phyloP scores from a whole-genome alignment of 2,329 filamentous ascomycete genomes.

The Colletotrichum truncatum region DNA sequence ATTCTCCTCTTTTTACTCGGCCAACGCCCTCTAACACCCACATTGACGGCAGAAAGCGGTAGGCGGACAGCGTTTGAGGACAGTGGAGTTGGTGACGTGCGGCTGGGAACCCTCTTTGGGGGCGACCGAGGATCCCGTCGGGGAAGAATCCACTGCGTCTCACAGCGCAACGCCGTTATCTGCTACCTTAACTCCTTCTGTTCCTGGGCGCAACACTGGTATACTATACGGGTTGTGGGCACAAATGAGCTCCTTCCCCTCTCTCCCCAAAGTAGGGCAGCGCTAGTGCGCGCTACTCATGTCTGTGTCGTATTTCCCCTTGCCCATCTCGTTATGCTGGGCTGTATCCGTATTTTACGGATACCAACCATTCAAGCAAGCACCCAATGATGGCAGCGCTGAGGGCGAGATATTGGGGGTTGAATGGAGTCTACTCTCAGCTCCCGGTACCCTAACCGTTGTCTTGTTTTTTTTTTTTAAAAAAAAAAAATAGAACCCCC shows the following conservation, averaged over 20 bases:
- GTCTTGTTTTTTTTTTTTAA: no score
- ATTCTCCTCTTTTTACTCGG: background rate
- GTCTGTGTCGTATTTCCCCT: background rate
- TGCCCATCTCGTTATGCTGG: background rate
- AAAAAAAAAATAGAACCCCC: no score
- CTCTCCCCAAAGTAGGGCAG: background rate
- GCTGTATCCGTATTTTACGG: background rate
- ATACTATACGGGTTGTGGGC: no score
- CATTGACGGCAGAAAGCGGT: background rate
- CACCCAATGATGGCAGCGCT: no score
- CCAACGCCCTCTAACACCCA: background rate
- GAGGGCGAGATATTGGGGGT: no score
- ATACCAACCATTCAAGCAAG: no score
- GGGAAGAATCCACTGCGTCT: background rate
- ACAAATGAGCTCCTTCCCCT: no score
- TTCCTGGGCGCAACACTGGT: background rate
- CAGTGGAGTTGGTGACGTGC: slow-evolving; percentile 6
- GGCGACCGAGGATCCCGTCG: background rate
- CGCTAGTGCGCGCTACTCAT: slow-evolving; percentile 16
- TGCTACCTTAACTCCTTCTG: background rate
- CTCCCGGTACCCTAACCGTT: no score
- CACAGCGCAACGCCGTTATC: background rate
- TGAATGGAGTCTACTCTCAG: no score
- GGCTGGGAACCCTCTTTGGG: slow-evolving; percentile 2
- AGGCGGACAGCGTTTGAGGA: slow-evolving; percentile 24